Base-by-base conservation (phyloP, 306 rosid genomes). In the Senna tora region DNA sequence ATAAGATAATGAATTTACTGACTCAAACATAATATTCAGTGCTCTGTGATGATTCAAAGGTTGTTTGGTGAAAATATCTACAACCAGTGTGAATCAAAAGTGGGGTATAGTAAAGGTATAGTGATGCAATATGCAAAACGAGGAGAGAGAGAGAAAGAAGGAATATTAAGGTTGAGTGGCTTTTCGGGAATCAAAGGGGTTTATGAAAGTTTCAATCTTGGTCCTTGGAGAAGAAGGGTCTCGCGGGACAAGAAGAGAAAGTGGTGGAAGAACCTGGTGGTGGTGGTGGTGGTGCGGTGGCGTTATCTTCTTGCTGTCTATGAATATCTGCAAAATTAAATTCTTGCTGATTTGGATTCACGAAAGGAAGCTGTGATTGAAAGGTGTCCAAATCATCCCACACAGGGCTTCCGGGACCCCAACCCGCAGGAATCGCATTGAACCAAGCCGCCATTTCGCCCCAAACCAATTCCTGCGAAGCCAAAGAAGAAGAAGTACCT, bases 401-500 rank as follows among this genome's bases (percentile, higher is more conserved):
- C 16, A 84, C 84, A 16, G 99, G 96, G 65, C 99, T 91, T 10
- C 90, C 97, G 1, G 99, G 98, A 60, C 96, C 99, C 96, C 94
- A 93, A 79, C 87, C 86, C 9, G 89, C 89, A 9, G 98, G 92
- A 87, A 93, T 87, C 33, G 89, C 86, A 75, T 86, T 91, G 56
- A 87, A 61, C 99, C 99, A 94, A 54, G 87, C 87, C 21, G 93
- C 81, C 96, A 93, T 93, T 55, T 90, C 96, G 6, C 96, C 90
- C 98, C 97, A 93, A 74, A 75, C 92, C 70, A 87, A 8, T 71
- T 93, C 98, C 36, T 87, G 88, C 0, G 91, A 74, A 74, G 75
- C 74, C 3, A n/a, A n/a, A n/a, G n/a, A n/a, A n/a, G n/a, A n/a
- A n/a, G 89, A 79, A 55, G 49, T 71, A 30, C 80, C 87, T 66